A percentile compares a stretch with the other conserved stretches of the same genome.
Evolutionary conservation across 352 stramenopile genomes (phyloP).

Genomic region (Phytophthora constricta): DNA sequence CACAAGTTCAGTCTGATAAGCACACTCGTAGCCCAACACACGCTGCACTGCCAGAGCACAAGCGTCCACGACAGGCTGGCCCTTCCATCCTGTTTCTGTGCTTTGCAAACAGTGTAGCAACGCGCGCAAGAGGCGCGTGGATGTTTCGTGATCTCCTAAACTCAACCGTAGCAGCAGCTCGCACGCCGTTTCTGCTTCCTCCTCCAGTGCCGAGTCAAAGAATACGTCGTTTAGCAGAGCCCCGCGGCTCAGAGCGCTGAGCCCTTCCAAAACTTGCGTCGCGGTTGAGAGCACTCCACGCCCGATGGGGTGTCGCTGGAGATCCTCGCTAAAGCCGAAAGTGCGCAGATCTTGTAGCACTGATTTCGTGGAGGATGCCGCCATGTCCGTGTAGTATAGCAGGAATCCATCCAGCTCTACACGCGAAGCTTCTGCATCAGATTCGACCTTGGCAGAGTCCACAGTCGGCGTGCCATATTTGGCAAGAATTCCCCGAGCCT

Average conservation of each 20-base stretch:
- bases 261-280: constrained; percentile 46
- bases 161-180: constrained; percentile 79
- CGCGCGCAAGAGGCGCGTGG: constrained; percentile 64
- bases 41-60: constrained; percentile 69
- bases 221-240: constrained; percentile 84
- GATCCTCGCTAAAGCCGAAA: constrained; percentile 84
- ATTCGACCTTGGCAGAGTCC: constrained; percentile 32
- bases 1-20: constrained; percentile 70
- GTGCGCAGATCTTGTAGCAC: constrained; percentile 81
- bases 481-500: constrained; percentile 63
- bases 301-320: constrained; percentile 56
- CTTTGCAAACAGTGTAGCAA: constrained; percentile 82
- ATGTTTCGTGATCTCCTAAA: constrained; percentile 67
- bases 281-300: constrained; percentile 36
- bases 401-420: constrained; percentile 83
- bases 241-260: constrained; percentile 66
- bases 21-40: constrained; percentile 65
- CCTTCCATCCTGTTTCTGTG: constrained; percentile 89
- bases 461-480: constrained; percentile 64
- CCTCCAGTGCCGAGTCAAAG: constrained; percentile 86
- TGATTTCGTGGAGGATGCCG: constrained; percentile 73
- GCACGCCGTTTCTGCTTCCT: constrained; percentile 83
- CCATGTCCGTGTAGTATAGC: constrained; percentile 84
- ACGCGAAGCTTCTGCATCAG: constrained; percentile 33
- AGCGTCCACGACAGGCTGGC: constrained; percentile 81